Evolutionary conservation across 805 yeast genomes (phyloP), one percentile per base, ranked within the genome.

Genomic region (Zygotorulaspora danielsina): DNA sequence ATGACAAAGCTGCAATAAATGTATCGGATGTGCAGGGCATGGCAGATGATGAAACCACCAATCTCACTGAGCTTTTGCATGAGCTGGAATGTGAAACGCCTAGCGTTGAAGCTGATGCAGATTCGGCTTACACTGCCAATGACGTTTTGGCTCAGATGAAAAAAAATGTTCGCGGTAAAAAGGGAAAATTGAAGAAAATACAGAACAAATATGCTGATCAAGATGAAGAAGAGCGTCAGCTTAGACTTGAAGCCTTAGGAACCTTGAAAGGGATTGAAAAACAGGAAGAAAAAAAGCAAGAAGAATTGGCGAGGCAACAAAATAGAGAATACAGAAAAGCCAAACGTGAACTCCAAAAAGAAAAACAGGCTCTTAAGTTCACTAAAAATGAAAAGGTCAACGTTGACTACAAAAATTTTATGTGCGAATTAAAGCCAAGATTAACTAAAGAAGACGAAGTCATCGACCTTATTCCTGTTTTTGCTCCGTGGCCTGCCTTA

Each of bases 401-500:
- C 59, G 75, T 60, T 54, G 67, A 58, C 44, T 70, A 59, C 55
- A 68, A 57, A 48, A 71, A 65, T 49, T 72, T 71, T 36, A 66
- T 53, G 35, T 50, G 55, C 12, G 73, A 69, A 41, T 29, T 68
- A 19, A 56, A 58, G 11, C 55, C 65, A 11, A 48, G 48, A 0
- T 41, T 63, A 5, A 35, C 50, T 11, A 41, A 49, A 11, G 70
- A 67, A 1, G 95, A 84, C 54, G 64, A 54, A 2, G 65, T 84
- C 8, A 53, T 69, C 8, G 84, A 79, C 41, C 78, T 84, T 5
- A 73, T 90, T 9, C 94, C 96, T 1, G 79, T 86, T 13, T 90
- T 88, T 70, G 97, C 93, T 0, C 98, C 98, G 2, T 93, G 96
- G 96, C 63, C 75, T 9, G 73, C 97, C 0, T 60, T 93, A 47